Percentiles rank a stretch among this genome's conserved stretches.
These are phyloP conservation scores for Eimeria sp. DNA, from an alignment of 169 alveolate species.

Conservation along the genomic window DNA sequence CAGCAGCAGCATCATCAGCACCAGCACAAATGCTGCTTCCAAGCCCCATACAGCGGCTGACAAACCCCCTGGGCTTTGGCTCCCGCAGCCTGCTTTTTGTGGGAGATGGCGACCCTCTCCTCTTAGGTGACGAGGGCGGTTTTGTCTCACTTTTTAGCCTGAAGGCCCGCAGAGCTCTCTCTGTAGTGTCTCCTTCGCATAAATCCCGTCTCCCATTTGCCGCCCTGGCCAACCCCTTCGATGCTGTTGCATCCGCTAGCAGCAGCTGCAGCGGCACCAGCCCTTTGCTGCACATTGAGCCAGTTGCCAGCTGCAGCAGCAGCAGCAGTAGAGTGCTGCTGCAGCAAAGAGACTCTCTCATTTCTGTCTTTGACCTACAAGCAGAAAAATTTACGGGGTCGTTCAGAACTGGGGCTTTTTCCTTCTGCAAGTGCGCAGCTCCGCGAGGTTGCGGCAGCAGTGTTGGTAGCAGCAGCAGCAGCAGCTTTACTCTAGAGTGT, in stretches of 20 bases:
- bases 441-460: not conserved
- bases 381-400: not conserved
- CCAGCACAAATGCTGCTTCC: slow-evolving; percentile 14
- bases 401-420: slow-evolving; percentile 33
- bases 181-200: slow-evolving; percentile 6
- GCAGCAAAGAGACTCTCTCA: slow-evolving; percentile 51
- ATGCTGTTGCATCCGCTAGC: not conserved
- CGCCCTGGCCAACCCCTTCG: not conserved
- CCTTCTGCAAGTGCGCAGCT: slow-evolving; percentile 46
- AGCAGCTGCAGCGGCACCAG: slow-evolving; percentile 7
- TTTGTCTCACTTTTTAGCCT: not conserved
- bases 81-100: slow-evolving; percentile 22
- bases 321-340: slow-evolving; percentile 50
- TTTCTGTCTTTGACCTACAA: slow-evolving; percentile 26
- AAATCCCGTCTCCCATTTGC: not conserved
- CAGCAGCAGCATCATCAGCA: slow-evolving; percentile 1
- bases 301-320: slow-evolving; percentile 16
- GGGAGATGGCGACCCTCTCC: slow-evolving; percentile 3
- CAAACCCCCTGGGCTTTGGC: slow-evolving; percentile 16
- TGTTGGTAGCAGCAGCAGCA: slow-evolving; percentile 6
- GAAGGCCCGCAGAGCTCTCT: not conserved
- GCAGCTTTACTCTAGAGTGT: not conserved
- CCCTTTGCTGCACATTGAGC: slow-evolving; percentile 57
- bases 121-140: slow-evolving; percentile 30
- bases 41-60: slow-evolving; percentile 34